Conservation (phyloP, 768 basidiomycete genomes). For the Stropharia rugosoannulata region DNA sequence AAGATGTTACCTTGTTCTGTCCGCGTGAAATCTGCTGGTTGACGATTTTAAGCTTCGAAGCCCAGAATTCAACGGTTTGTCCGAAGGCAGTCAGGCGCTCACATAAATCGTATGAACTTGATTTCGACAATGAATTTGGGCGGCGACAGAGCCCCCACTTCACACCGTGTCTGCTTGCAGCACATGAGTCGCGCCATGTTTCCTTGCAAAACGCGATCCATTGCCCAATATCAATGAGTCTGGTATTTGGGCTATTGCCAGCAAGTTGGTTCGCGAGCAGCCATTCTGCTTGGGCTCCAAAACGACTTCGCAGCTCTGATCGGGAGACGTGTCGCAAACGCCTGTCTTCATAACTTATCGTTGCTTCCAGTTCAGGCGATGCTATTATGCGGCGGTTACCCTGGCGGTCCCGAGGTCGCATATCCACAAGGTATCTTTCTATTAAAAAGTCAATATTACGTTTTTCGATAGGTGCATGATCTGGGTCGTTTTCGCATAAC, state of each 20-base stretch:
- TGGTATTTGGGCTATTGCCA: conserved; percentile 16
- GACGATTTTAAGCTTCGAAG: not conserved
- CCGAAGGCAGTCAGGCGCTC: conserved; percentile 32
- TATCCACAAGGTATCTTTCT: conserved; percentile 33
- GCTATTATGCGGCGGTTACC: conserved; percentile 31
- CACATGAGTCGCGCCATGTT: conserved; percentile 27
- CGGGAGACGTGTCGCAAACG: conserved; percentile 46
- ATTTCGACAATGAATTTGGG: not conserved
- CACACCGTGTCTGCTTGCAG: conserved; percentile 24
- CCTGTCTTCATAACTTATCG: conserved; percentile 30
- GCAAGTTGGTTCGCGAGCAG: conserved; percentile 47
- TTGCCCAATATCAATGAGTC: conserved; percentile 37
- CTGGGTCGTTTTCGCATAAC: conserved; percentile 34
- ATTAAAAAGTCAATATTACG: conserved; percentile 54
- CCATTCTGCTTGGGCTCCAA: conserved; percentile 62
- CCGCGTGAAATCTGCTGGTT: not conserved
- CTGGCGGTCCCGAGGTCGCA: conserved; percentile 21
- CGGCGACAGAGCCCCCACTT: conserved; percentile 32
- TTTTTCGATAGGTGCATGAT: conserved; percentile 28
- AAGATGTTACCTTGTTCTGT: too few species aligned
- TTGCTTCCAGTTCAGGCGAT: conserved; percentile 27
- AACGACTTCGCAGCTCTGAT: conserved; percentile 48
- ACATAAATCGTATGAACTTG: conserved; percentile 9
- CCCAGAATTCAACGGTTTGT: conserved; percentile 8
- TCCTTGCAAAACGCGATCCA: conserved; percentile 49